Percentiles rank a stretch among this genome's conserved stretches.
Evolutionary conservation across 345 rosid genomes (phyloP).

Genomic region (Microcos paniculata): DNA sequence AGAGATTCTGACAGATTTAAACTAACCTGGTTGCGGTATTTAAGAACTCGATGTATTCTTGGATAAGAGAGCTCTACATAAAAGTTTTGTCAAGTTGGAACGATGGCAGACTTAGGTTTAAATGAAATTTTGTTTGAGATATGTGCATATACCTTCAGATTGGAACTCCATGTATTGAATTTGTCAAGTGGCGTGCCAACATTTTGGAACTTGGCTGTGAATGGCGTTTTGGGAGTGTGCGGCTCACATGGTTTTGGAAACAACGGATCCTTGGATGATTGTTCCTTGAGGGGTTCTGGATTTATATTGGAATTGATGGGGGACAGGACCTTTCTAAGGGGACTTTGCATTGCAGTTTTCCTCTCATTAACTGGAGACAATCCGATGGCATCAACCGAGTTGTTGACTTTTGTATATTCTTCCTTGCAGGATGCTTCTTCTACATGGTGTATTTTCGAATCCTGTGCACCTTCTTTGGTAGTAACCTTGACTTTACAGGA

Average conservation of each 20-base stretch:
- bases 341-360: slow-evolving; percentile 33
- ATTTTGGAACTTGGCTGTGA: slow-evolving; percentile 21
- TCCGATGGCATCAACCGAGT: not conserved
- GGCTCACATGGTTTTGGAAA: slow-evolving; percentile 31
- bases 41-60: slow-evolving; percentile 65
- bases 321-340: slow-evolving; percentile 60
- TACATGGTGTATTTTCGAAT: slow-evolving; percentile 20
- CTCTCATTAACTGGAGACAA: slow-evolving; percentile 28
- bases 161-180: slow-evolving; percentile 51
- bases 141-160: slow-evolving; percentile 51
- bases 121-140: not conserved
- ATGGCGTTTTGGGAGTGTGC: slow-evolving; percentile 52
- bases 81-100: slow-evolving; percentile 14
- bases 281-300: slow-evolving; percentile 23
- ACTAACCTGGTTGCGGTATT: slow-evolving; percentile 75
- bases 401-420: slow-evolving; percentile 2
- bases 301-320: slow-evolving; percentile 47
- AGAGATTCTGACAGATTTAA: not conserved
- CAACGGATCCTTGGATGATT: slow-evolving; percentile 9
- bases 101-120: not conserved
- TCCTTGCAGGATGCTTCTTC: slow-evolving; percentile 27
- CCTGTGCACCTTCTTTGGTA: slow-evolving; percentile 24
- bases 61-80: slow-evolving; percentile 55
- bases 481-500: slow-evolving; percentile 42
- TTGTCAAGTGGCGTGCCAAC: slow-evolving; percentile 53